Evolutionary conservation across 2,329 filamentous ascomycete genomes (phyloP), one percentile per base, ranked within the genome.

Genomic region (Fusarium compactum): DNA sequence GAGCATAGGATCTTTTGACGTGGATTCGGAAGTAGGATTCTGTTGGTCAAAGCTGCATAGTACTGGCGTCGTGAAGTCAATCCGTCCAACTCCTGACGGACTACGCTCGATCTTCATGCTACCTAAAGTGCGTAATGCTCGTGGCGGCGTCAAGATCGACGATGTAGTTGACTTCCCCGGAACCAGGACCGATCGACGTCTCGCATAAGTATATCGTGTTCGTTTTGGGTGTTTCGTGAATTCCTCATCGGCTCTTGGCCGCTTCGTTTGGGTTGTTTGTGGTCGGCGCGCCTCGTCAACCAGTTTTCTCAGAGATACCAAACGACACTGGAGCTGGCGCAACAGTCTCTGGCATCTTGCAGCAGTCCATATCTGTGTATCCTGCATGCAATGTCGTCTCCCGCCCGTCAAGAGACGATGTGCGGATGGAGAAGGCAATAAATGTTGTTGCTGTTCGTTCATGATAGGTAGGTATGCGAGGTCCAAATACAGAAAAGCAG

Each of bases 311-410:
- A 86, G 72, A 4, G 78, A 74, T n/a, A 76, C 71, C 25, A 86
- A 69, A 12, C 84, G 81, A 10, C 82, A 79, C 30, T 85, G 79
- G 1, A 86, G 73, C 34, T 85, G 84, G 5, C 84, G 82, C 20
- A 86, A 78, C 8, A 85, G 73, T 4, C 83, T 79, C 50, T 83
- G 81, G 46, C 84, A 86, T 58, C 83, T 77, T 52, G 82, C 80
- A 8, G 84, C 82, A 7, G 83, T 86, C 85, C 85, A 86, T 15
- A 77, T 77, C 46, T 80, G 79, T 15, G 61, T n/a, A 32, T 72
- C 64, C 45, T 71, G 58, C 41, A 58, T 58, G 47, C 48, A 46
- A 20, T 44, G 43, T 32, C 60, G 66, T 6, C 27, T 27, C 29
- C 25, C 44, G 12, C 52, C 38, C n/a, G 32, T 47, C 15, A 54